Base-by-base conservation (phyloP, 2,329 filamentous ascomycete species). In the Bimuria novae-zelandiae region DNA sequence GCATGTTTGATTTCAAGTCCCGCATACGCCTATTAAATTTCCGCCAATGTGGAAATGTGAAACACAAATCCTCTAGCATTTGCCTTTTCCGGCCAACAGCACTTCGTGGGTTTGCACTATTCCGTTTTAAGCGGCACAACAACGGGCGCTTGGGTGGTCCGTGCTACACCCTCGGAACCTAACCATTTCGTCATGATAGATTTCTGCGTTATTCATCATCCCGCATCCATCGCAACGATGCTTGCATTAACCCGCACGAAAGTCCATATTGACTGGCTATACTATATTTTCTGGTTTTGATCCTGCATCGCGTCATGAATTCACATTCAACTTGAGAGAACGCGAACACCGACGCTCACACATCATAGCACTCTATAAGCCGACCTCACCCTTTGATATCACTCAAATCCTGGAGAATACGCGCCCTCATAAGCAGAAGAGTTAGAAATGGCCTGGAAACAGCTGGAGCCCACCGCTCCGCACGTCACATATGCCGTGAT, bases 401-500 rank as follows among this genome's bases (percentile, higher is more conserved):
- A n/a, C n/a, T n/a, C 22, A 8, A 4, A 25, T 11, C 29, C 25
- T 19, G 1, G 10, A 7, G 8, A 39, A 7, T 14, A 10, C 22
- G 21, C 30, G 21, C 19, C 30, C 17, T 22, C 4, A 14, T 10
- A 32, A 19, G 4, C 1, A 25, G 7, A 14, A 48, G 23, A 32
- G 39, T 22, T 55, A 59, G 30, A 17, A 54, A 74, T 74, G 71
- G 63, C 53, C 8, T 80, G 76, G 77, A 69, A 71, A 16, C 76
- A 79, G 60, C 71, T 79, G 23, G 77, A 79, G 65, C 69, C 76
- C 10, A 79, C 77, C 2, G 74, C 74, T 7, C 64, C 78, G 17
- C 78, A 81, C 54, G 51, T 79, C 19, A 75, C 75, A 10, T 81
- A 79, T 51, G 58, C 80, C 17, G 61, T 76, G 8, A 65, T 80